A percentile compares a stretch with the other conserved stretches of the same genome.
phyloP scores from a whole-genome alignment of 2,329 filamentous ascomycete genomes.

The Capronia americana region DNA sequence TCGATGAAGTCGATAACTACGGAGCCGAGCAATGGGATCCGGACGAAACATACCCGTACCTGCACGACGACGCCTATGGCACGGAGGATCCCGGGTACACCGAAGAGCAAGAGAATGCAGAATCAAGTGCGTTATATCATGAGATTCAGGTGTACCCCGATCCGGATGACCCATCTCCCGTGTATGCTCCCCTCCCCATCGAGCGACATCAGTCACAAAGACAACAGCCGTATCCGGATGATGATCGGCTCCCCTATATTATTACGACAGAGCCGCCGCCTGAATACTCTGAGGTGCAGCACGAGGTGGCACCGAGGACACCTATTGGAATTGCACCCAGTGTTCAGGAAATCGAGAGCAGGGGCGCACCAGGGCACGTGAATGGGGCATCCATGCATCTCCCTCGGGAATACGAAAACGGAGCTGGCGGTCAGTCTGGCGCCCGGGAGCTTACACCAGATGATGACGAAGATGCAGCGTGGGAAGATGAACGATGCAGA shows the following conservation, averaged over 20 bases:
- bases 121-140: background rate
- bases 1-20: conserved; percentile 6
- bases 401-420: background rate
- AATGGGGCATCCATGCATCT: background rate
- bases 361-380: background rate
- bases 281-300: background rate
- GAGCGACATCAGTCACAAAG: background rate
- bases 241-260: background rate
- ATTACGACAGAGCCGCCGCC: background rate
- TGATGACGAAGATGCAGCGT: background rate
- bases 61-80: background rate
- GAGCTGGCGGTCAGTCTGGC: background rate
- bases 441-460: background rate
- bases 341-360: background rate
- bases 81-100: background rate
- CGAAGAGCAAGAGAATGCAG: background rate
- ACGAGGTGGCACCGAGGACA: background rate
- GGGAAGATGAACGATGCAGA: background rate
- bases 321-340: background rate
- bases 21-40: background rate
- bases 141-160: background rate
- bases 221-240: background rate
- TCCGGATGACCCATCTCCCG: background rate
- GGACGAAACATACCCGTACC: background rate
- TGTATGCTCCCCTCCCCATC: background rate